Conservation (phyloP, 116 monocot genomes). For the Papilionanthe hybrid region DNA sequence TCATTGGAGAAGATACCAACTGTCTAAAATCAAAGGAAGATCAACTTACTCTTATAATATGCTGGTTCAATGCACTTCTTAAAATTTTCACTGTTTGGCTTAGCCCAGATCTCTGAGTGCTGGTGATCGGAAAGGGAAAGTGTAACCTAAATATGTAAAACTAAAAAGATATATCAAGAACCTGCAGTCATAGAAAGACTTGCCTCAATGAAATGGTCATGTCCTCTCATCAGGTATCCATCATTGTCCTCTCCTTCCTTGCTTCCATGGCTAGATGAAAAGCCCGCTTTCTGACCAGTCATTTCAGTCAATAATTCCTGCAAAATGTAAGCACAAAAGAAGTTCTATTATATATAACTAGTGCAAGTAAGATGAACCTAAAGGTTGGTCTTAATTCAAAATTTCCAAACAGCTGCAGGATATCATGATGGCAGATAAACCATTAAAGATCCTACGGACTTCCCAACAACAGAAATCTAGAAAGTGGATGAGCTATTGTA, state of each 20-base stretch:
- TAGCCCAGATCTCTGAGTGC: slow-evolving; percentile 77
- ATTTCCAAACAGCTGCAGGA: no score
- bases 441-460: not conserved
- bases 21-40: slow-evolving; percentile 3
- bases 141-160: slow-evolving; percentile 4
- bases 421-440: not conserved
- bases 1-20: slow-evolving; percentile 1
- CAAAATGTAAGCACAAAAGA: not conserved
- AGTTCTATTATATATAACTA: not conserved
- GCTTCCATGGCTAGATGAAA: slow-evolving; percentile 22
- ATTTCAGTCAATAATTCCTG: slow-evolving; percentile 45
- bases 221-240: slow-evolving; percentile 48
- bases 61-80: slow-evolving; percentile 57
- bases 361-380: not conserved
- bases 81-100: slow-evolving; percentile 68
- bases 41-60: slow-evolving; percentile 50
- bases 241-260: slow-evolving; percentile 53
- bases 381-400: not conserved
- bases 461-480: not conserved
- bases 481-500: not conserved
- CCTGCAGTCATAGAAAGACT: slow-evolving; percentile 9
- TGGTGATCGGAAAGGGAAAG: slow-evolving; percentile 21
- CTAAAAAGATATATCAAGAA: not conserved
- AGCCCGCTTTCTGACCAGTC: slow-evolving; percentile 16
- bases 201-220: slow-evolving; percentile 29